These are phyloP conservation scores for Ligustrum vulgare DNA, from an alignment of 257 asterid genomes.

Conservation along the genomic window DNA sequence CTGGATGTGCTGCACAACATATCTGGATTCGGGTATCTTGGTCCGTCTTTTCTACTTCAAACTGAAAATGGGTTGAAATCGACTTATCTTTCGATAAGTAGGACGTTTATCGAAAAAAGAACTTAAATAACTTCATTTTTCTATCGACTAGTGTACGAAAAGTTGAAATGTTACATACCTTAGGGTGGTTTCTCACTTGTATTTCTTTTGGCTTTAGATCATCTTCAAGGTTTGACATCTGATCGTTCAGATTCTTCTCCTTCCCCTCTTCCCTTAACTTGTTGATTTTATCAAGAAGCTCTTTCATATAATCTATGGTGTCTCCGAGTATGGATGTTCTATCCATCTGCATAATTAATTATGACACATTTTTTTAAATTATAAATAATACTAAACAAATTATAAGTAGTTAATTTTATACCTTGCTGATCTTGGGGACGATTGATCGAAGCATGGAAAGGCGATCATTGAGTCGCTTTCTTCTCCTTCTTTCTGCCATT, in stretches of 20 bases:
- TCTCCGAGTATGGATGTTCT: constrained; percentile 88
- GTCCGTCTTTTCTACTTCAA: constrained; percentile 69
- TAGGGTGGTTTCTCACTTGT: constrained; percentile 54
- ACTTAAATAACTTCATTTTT: neutral
- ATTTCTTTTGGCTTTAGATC: constrained; percentile 49
- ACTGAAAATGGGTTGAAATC: constrained; percentile 33
- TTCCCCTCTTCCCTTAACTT: constrained; percentile 41
- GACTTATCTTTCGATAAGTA: neutral
- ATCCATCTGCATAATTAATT: constrained; percentile 57
- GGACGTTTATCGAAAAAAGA: too few relatives aligned
- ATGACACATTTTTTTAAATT: too few relatives aligned
- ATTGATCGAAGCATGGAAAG: constrained; percentile 92
- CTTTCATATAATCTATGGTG: constrained; percentile 77
- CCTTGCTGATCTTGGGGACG: constrained; percentile 95
- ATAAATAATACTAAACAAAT: too few relatives aligned
- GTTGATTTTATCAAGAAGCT: constrained; percentile 62
- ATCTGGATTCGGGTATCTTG: constrained; percentile 58
- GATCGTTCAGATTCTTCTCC: constrained; percentile 30
- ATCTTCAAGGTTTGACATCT: constrained; percentile 36
- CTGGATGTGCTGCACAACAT: constrained; percentile 66
- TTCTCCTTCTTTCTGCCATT: constrained; percentile 85
- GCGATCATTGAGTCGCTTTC: constrained; percentile 82
- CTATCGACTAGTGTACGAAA: too few relatives aligned
- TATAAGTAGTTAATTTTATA: constrained; percentile 17
- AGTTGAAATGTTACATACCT: constrained; percentile 39